A percentile compares a stretch with the other conserved stretches of the same genome.
phyloP scores from a whole-genome alignment of 2,329 filamentous ascomycete species.

The Hypoxylon sp. region DNA sequence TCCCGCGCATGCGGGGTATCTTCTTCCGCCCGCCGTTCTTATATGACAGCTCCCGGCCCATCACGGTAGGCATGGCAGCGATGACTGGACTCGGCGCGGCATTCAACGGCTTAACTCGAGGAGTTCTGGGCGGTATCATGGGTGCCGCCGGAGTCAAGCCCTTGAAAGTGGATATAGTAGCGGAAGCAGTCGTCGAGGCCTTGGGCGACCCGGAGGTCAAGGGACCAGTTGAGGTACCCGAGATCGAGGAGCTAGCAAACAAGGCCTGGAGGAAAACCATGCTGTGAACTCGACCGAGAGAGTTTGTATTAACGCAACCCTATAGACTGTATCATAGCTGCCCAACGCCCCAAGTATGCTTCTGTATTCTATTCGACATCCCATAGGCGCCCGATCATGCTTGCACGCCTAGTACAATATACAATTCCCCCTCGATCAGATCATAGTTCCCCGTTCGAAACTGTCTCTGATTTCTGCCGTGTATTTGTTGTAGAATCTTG shows the following conservation, averaged over 20 bases:
- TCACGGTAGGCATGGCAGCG: constrained; percentile 89
- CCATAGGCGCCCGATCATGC: constrained; percentile 8
- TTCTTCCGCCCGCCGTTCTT: constrained; percentile 91
- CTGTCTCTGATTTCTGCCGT: constrained; percentile 96
- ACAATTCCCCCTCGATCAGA: constrained; percentile 66
- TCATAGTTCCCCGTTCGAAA: constrained; percentile 97
- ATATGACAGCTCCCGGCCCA: constrained; percentile 84
- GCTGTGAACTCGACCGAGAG: constrained; percentile 69
- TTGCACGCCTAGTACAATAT: constrained; percentile 16
- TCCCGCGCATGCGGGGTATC: constrained; percentile 81
- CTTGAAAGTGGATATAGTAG: constrained; percentile 87
- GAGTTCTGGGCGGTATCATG: constrained; percentile 81
- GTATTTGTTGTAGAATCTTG: constrained; percentile 98
- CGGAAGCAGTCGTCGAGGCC: constrained; percentile 90
- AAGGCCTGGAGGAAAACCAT: constrained; percentile 92
- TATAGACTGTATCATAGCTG: constrained; percentile 51
- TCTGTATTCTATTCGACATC: constrained; percentile 30
- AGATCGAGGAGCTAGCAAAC: constrained; percentile 85
- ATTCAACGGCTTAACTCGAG: constrained; percentile 83
- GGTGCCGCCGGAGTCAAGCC: constrained; percentile 89
- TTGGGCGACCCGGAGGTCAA: constrained; percentile 79
- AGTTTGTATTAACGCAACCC: constrained; percentile 43
- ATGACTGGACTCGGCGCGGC: constrained; percentile 80
- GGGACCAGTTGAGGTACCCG: constrained; percentile 81
- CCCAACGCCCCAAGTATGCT: constrained; percentile 35